Evolutionary conservation across 2,329 filamentous ascomycete species (phyloP).

Genomic region (Fusarium virguliforme): DNA sequence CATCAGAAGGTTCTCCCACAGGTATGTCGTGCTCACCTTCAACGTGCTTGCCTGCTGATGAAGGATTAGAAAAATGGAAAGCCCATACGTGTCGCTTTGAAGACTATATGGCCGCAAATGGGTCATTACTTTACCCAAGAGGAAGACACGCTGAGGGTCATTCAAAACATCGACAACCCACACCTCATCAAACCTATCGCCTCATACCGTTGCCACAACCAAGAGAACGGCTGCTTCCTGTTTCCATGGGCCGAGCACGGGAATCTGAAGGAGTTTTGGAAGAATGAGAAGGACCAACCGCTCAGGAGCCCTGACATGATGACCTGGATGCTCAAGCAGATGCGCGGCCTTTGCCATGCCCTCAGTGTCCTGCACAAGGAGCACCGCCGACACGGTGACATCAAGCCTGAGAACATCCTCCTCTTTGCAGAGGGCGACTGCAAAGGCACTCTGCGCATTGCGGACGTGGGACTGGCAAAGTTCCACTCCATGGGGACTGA

Average conservation of each 20-base stretch:
- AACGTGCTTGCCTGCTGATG: background rate
- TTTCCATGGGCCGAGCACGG: conserved; percentile 24
- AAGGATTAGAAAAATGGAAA: background rate
- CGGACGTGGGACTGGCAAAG: conserved; percentile 10
- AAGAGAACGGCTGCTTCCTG: background rate
- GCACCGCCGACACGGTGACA: background rate
- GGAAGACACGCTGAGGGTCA: background rate
- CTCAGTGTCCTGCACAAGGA: background rate
- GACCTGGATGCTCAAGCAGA: conserved; percentile 7
- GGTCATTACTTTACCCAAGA: background rate
- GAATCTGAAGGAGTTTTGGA: conserved; percentile 11
- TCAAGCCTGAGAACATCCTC: conserved; percentile 21
- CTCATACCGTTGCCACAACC: background rate
- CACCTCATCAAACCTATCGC: conserved; percentile 26
- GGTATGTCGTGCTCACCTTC: background rate
- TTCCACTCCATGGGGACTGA: background rate
- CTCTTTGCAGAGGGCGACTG: background rate
- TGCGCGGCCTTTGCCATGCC: background rate
- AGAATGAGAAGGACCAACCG: accelerated
- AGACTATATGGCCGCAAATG: background rate
- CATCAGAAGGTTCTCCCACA: background rate
- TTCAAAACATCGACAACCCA: background rate
- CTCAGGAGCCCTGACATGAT: background rate
- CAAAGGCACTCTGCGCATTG: background rate
- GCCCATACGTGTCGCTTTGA: background rate